Percentiles rank a stretch among this genome's conserved stretches.
These are phyloP conservation scores for Coniella vitis DNA, from an alignment of 2,329 filamentous ascomycete genomes.

Conservation along the genomic window DNA sequence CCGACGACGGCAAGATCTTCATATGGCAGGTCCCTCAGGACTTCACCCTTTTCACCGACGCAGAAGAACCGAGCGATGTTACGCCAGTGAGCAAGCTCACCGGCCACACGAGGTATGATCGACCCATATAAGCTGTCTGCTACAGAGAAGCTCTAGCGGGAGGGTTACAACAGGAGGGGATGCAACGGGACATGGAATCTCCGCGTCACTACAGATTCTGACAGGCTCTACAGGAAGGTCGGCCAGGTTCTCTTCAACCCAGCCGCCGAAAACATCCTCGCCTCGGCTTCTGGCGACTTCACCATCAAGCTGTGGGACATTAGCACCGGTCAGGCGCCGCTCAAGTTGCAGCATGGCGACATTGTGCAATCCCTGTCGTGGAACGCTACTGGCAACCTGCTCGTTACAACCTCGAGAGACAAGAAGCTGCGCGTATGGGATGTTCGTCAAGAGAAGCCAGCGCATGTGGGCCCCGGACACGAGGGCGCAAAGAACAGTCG, in stretches of 20 bases:
- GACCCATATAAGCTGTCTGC: constrained; percentile 6
- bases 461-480: constrained; percentile 79
- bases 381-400: constrained; percentile 79
- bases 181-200: neutral
- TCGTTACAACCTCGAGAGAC: constrained; percentile 92
- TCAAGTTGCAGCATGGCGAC: constrained; percentile 78
- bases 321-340: constrained; percentile 64
- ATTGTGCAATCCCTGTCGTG: constrained; percentile 94
- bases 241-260: constrained; percentile 98
- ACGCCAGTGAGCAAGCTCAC: constrained; percentile 72
- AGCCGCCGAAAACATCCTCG: constrained; percentile 88
- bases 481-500: constrained; percentile 95
- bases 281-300: constrained; percentile 90
- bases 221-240: constrained; percentile 64
- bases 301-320: constrained; percentile 96
- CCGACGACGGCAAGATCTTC: constrained; percentile 95
- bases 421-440: constrained; percentile 99
- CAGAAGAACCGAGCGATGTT: constrained; percentile 77
- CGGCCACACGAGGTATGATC: constrained; percentile 72
- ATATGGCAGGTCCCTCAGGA: constrained; percentile 89
- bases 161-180: neutral
- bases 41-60: constrained; percentile 79
- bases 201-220: neutral
- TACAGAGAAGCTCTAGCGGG: constrained; percentile 2
- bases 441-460: constrained; percentile 82